Evolutionary conservation across 345 rosid species (phyloP), one percentile per base, ranked within the genome.

Genomic region (Mercurialis annua): DNA sequence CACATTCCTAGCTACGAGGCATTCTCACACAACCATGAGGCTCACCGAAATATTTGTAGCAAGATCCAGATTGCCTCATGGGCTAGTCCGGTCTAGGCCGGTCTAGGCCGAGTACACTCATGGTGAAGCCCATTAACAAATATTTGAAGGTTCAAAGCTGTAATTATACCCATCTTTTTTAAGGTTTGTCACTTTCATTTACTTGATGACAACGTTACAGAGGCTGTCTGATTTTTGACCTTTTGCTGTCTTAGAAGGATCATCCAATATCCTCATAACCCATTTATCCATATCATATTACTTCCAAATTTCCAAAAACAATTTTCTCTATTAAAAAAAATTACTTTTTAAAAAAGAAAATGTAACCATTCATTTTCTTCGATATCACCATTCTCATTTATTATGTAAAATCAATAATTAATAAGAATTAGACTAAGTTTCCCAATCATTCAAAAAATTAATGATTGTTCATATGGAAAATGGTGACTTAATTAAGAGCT

Each of bases 401-500:
- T 53, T 24, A n/a, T n/a, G n/a, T 24, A 3, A 21, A 17, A 14
- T 17, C 17, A 54, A 15, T 27, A 11, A 54, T 54, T 26, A 52
- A 1, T 52, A 31, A 54, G 20, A 42, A 12, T 43, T n/a, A 56
- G 17, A 33, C 16, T 0, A 6, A 2, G 2, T 44, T 31, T 67
- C 44, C 29, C 44, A 26, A 51, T 69, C 44, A 49, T 59, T 48
- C 5, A 24, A 59, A 50, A 29, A 59, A 27, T 23, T 9, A 47
- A 68, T 31, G 55, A 46, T 68, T 15, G 55, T 15, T 53, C 5
- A 34, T 29, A 5, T 26, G 36, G 10, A 1, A 17, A 69, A 44
- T 11, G 29, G 70, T 18, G 71, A 57, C 63, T 44, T 70, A 8
- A 44, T 44, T 70, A 8, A 44, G 24, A 55, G 58, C 58, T 64